Conservation (phyloP, 2,329 filamentous ascomycete genomes). For the Ambrosiella beaveri region DNA sequence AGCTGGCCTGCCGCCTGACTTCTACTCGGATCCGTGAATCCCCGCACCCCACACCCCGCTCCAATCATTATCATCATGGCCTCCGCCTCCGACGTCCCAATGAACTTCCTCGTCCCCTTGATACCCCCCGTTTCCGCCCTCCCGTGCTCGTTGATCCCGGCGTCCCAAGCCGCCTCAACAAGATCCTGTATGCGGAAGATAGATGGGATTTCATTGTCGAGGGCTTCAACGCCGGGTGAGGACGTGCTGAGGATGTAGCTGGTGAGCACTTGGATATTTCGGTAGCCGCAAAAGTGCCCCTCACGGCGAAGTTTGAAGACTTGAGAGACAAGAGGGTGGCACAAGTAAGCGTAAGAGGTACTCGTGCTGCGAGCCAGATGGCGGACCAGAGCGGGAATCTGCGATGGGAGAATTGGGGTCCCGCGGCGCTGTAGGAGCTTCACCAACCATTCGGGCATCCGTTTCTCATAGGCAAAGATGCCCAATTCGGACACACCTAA, state of each 20-base stretch:
- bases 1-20: constrained; percentile 4
- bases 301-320: constrained; percentile 68
- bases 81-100: constrained; percentile 79
- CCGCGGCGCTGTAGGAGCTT: background rate
- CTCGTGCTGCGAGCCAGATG: background rate
- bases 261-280: constrained; percentile 82
- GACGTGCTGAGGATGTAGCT: constrained; percentile 54
- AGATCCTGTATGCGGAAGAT: constrained; percentile 71
- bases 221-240: constrained; percentile 39
- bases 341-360: constrained; percentile 51
- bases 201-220: constrained; percentile 47
- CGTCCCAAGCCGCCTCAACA: constrained; percentile 80
- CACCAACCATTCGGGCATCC: background rate
- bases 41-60: constrained; percentile 37
- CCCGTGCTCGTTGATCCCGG: constrained; percentile 58
- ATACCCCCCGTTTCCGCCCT: constrained; percentile 75
- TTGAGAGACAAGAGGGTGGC: constrained; percentile 57
- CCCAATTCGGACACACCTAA: background rate
- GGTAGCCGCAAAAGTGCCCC: constrained; percentile 83
- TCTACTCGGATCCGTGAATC: background rate
- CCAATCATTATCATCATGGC: constrained; percentile 55
- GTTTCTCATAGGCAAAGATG: background rate
- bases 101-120: constrained; percentile 79
- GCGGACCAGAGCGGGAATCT: background rate
- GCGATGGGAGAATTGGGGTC: background rate